Evolutionary conservation across 495 filamentous ascomycete species (phyloP), one percentile per base, ranked within the genome.

Genomic region (Talaromyces ruber): DNA sequence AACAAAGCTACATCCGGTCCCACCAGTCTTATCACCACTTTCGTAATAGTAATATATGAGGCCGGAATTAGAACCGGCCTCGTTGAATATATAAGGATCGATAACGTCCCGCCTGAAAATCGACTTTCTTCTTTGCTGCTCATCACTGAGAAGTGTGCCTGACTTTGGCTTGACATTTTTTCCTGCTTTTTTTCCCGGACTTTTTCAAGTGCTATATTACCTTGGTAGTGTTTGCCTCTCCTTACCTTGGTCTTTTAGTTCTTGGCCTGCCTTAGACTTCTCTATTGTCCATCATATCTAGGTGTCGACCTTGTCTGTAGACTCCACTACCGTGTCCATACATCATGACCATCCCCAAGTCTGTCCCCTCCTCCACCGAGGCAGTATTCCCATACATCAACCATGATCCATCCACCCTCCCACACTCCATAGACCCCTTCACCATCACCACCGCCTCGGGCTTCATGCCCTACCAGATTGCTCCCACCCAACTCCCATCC

Each of bases 371-470:
- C 32, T 73, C 74, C 58, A 77, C 72, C 62, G 77, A 85, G 67
- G 70, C 80, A 60, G 73, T 78, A 64, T 81, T 88, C 65, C 74
- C 78, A 62, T 81, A 86, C 67, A 76, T 84, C 58, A 78, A 78
- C 67, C 79, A 84, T 71, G 75, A 84, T 67, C 82, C 86, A 64
- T 73, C 72, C 11, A 76, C 75, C 57, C 78, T 94, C 22, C 88
- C 88, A 32, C 71, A 70, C 59, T 70, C 73, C 64, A 58, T 80
- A 32, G 75, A 81, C 59, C 86, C 90, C 56, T 97, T 97, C 80
- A 93, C 92, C 77, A 90, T 95, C 64, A 93, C 91, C 54, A 91
- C 86, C 2, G 84, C 86, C 0, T 82, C 89, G 45, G 92, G 92
- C 58, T 97, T 97, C 71, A 62, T 79, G 16, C 78, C 77, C n/a